These are phyloP conservation scores for Prunella vulgaris DNA, from an alignment of 257 asterid genomes.

Conservation along the genomic window DNA sequence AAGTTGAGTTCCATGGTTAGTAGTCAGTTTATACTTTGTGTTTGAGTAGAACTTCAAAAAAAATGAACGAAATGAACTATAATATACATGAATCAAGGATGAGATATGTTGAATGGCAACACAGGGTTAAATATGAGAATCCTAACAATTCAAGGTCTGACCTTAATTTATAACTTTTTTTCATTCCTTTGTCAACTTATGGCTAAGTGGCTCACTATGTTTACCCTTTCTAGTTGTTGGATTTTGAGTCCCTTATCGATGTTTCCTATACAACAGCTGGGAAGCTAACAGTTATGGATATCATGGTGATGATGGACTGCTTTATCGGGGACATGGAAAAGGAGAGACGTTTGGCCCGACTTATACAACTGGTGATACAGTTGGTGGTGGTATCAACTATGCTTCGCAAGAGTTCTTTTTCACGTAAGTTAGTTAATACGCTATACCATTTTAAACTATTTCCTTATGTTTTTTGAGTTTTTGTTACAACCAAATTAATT, in stretches of 20 bases:
- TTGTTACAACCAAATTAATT: not conserved
- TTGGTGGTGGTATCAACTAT: conserved; percentile 93
- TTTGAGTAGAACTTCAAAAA: not conserved
- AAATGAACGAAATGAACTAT: not conserved
- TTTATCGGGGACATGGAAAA: conserved; percentile 84
- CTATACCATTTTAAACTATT: not conserved
- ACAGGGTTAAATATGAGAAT: not conserved
- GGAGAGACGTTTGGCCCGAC: conserved; percentile 93
- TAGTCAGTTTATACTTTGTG: not conserved
- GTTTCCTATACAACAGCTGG: conserved; percentile 54
- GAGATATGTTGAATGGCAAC: not conserved
- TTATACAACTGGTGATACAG: conserved; percentile 76
- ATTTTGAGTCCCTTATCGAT: conserved; percentile 12
- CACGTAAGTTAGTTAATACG: conserved; percentile 56
- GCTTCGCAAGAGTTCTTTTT: conserved; percentile 79
- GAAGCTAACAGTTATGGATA: conserved; percentile 90
- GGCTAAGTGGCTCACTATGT: not conserved
- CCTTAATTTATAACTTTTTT: not conserved
- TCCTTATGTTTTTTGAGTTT: not conserved
- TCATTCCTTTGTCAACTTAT: not conserved
- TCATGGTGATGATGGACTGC: conserved; percentile 90
- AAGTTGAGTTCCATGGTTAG: not conserved
- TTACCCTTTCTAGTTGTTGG: not conserved
- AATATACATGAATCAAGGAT: not conserved
- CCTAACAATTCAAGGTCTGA: not conserved